These are phyloP conservation scores for Erodium moschatum DNA, from an alignment of 441 rosid genomes.

Conservation along the genomic window DNA sequence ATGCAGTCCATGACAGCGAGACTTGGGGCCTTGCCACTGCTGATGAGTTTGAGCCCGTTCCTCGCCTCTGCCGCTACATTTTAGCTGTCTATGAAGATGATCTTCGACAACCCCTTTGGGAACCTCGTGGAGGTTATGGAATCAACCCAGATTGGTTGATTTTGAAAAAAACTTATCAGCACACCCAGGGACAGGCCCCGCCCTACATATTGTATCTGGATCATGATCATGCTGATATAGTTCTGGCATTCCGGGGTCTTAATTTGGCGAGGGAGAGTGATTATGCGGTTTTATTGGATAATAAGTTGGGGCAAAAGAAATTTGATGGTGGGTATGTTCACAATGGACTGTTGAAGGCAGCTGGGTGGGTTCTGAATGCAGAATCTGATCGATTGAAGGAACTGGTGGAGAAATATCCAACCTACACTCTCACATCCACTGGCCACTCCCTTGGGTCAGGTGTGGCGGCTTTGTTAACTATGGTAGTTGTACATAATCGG, in stretches of 20 bases:
- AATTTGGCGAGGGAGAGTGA: slow-evolving; percentile 67
- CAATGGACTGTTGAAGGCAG: slow-evolving; percentile 64
- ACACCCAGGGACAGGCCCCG: slow-evolving; percentile 57
- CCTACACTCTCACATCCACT: slow-evolving; percentile 49
- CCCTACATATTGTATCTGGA: slow-evolving; percentile 77
- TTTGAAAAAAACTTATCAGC: slow-evolving; percentile 56
- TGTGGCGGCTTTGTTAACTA: slow-evolving; percentile 58
- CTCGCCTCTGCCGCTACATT: slow-evolving; percentile 58
- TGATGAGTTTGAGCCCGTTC: slow-evolving; percentile 71
- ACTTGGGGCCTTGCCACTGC: slow-evolving; percentile 62
- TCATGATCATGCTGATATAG: slow-evolving; percentile 53
- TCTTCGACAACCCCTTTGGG: slow-evolving; percentile 42
- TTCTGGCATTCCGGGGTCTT: slow-evolving; percentile 68
- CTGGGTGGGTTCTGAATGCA: slow-evolving; percentile 56
- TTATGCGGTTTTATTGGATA: slow-evolving; percentile 60
- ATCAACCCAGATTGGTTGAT: slow-evolving; percentile 51
- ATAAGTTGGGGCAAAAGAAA: slow-evolving; percentile 58
- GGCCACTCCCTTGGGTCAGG: slow-evolving; percentile 94
- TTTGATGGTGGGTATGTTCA: slow-evolving; percentile 79
- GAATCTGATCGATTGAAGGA: slow-evolving; percentile 56
- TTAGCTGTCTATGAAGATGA: slow-evolving; percentile 78
- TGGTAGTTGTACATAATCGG: slow-evolving; percentile 44
- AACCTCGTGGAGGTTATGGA: slow-evolving; percentile 48
- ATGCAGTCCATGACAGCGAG: slow-evolving; percentile 70
- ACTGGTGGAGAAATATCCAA: slow-evolving; percentile 58